Conservation (phyloP, 2,329 filamentous ascomycete genomes). For the Aspergillus brunneoviolaceus region DNA sequence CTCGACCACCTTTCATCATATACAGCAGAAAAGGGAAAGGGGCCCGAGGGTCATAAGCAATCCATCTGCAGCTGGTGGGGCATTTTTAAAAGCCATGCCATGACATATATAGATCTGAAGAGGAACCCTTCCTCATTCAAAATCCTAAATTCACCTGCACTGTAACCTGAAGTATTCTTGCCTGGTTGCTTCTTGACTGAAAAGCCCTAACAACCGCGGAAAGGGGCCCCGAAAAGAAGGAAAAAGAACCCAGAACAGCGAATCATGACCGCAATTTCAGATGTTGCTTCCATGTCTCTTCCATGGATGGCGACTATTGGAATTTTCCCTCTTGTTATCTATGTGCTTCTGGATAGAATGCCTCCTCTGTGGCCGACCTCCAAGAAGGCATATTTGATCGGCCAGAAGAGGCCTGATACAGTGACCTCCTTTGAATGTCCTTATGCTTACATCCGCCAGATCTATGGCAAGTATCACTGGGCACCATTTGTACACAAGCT, state of each 20-base stretch:
- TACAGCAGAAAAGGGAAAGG: neutral
- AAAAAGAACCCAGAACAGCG: neutral
- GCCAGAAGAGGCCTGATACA: conserved; percentile 15
- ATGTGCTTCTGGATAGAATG: conserved; percentile 13
- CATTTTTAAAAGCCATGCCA: neutral
- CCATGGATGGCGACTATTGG: conserved; percentile 8
- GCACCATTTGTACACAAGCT: conserved; percentile 24
- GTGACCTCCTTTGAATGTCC: conserved; percentile 21
- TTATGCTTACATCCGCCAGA: conserved; percentile 20
- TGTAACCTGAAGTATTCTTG: neutral
- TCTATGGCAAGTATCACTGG: conserved; percentile 24
- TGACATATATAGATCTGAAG: conserved; percentile 3
- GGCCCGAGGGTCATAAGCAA: neutral
- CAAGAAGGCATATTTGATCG: conserved; percentile 18
- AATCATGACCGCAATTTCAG: conserved; percentile 6
- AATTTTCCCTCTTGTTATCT: conserved; percentile 7
- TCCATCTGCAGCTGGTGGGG: neutral
- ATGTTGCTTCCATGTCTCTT: conserved; percentile 9
- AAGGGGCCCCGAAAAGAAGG: neutral
- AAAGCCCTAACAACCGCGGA: neutral
- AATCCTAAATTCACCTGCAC: neutral
- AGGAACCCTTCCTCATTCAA: neutral
- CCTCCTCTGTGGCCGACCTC: conserved; percentile 15
- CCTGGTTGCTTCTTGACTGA: neutral
- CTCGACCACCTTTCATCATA: neutral